phyloP scores from a whole-genome alignment of 1,139 yeast species.

The Trichomonascaceae sp. region DNA sequence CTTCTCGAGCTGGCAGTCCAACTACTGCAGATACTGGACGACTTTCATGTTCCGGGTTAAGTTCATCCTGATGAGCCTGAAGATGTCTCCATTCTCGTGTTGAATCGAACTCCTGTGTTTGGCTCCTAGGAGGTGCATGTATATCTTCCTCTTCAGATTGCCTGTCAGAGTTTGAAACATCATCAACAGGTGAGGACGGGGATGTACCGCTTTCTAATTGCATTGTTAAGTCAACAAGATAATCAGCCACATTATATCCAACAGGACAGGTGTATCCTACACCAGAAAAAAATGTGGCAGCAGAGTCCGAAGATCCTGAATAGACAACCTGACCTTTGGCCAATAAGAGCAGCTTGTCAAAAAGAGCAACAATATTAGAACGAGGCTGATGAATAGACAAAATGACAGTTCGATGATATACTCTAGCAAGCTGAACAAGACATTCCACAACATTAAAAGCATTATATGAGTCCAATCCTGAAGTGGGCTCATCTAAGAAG shows the following conservation, averaged over 20 bases:
- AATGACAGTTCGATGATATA: conserved; percentile 77
- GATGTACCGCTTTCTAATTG: conserved; percentile 34
- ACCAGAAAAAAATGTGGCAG: conserved; percentile 66
- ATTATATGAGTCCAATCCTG: conserved; percentile 90
- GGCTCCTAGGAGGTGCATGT: conserved; percentile 17
- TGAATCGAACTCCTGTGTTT: conserved; percentile 32
- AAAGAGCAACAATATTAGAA: conserved; percentile 85
- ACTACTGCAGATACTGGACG: not conserved
- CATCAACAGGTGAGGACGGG: conserved; percentile 12
- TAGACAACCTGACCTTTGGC: conserved; percentile 83
- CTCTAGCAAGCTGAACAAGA: conserved; percentile 70
- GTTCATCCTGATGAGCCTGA: conserved; percentile 79
- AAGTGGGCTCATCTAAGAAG: conserved; percentile 84
- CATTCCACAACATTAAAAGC: conserved; percentile 88
- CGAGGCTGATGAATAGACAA: conserved; percentile 98
- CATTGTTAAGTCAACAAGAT: conserved; percentile 82
- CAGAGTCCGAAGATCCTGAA: conserved; percentile 53
- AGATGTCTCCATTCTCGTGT: conserved; percentile 86
- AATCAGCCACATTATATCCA: conserved; percentile 92
- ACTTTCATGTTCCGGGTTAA: conserved; percentile 23
- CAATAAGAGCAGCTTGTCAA: conserved; percentile 72
- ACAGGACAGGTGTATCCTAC: conserved; percentile 79
- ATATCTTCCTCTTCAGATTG: conserved; percentile 38
- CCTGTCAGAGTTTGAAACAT: conserved; percentile 14
- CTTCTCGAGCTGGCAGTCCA: not conserved